Base-by-base conservation (phyloP, 495 filamentous ascomycete species). In the Cercophora scortea region DNA sequence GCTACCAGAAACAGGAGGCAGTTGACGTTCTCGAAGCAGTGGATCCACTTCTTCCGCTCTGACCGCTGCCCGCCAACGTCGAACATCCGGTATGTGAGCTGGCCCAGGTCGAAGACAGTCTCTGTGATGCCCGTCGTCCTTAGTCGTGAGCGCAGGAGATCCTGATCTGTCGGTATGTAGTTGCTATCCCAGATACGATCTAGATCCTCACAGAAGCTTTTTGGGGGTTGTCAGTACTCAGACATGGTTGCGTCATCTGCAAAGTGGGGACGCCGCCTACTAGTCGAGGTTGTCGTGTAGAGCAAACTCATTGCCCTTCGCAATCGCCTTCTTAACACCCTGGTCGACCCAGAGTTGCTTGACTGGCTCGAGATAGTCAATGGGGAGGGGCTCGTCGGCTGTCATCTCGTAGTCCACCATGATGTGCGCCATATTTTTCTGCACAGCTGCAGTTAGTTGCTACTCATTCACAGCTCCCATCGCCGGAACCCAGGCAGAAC, bases 31-130 rank as follows among this genome's bases (percentile, higher is more conserved):
- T 98, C 93, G 67, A 98, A 98, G 71, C 93, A 96, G 65, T 98
- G 93, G 58, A 98, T 96, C 93, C 93, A 98, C 71, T 98, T 98
- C 80, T 98, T 98, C 48, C 93, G 86, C 61, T 98, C 93, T 18
- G 94, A 97, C 58, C 93, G 77, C 69, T 98, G 93, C 48, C 93
- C 93, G 60, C 93, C 93, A 53, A 98, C 93, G 62, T 98, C 93
- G 74, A 97, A 96, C 93, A 98, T 98, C 47, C 90, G 84, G 69
- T 96, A 98, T 57, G 92, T 96, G 67, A 97, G 82, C 57, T 91
- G 83, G 32, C 92, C 91, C 18, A 97, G 78, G 66, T 96, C 91
- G 71, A 98, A 98, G 53, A 94, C 76, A 1, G 93, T 96, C 69
- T 98, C 93, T 38, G 90, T 98, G 55, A 98, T 98, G 61, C 93